phyloP scores from a whole-genome alignment of 352 stramenopile species.

The Pythium phragmitis region DNA sequence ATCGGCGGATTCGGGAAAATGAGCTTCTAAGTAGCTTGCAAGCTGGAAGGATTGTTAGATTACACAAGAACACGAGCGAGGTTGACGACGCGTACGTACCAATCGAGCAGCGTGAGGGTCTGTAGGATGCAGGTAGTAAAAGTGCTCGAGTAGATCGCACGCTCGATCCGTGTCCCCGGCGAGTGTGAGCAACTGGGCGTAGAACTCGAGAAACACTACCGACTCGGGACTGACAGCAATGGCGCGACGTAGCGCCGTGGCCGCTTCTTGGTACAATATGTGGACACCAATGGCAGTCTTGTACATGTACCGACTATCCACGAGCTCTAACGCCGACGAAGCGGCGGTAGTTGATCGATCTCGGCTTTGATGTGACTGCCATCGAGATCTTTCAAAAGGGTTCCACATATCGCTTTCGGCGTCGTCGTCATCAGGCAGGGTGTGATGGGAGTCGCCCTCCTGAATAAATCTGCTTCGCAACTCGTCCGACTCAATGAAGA shows the following conservation, averaged over 20 bases:
- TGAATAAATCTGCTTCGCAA: constrained; percentile 48
- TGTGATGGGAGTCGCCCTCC: not conserved
- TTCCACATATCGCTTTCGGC: constrained; percentile 19
- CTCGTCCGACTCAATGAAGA: constrained; percentile 75
- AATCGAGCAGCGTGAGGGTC: constrained; percentile 68
- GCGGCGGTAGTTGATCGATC: not conserved
- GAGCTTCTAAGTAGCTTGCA: constrained; percentile 21
- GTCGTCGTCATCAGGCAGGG: constrained; percentile 24
- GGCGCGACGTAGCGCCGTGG: constrained; percentile 51
- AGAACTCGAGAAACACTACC: constrained; percentile 67
- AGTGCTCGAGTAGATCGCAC: constrained; percentile 74
- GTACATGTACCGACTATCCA: constrained; percentile 61
- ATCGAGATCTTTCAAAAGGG: not conserved
- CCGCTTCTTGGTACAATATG: constrained; percentile 73
- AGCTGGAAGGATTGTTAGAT: constrained; percentile 17
- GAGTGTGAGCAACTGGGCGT: constrained; percentile 68
- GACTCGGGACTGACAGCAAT: constrained; percentile 55
- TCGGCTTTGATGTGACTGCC: not conserved
- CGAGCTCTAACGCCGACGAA: constrained; percentile 27
- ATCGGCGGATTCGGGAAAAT: constrained; percentile 29
- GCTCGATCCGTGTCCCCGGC: constrained; percentile 54
- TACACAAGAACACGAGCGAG: not conserved
- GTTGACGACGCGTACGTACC: constrained; percentile 35
- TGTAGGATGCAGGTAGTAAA: constrained; percentile 51
- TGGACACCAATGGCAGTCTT: constrained; percentile 66